Evolutionary conservation across 306 rosid species (phyloP), one percentile per base, ranked within the genome.

Genomic region (Rosa persica): DNA sequence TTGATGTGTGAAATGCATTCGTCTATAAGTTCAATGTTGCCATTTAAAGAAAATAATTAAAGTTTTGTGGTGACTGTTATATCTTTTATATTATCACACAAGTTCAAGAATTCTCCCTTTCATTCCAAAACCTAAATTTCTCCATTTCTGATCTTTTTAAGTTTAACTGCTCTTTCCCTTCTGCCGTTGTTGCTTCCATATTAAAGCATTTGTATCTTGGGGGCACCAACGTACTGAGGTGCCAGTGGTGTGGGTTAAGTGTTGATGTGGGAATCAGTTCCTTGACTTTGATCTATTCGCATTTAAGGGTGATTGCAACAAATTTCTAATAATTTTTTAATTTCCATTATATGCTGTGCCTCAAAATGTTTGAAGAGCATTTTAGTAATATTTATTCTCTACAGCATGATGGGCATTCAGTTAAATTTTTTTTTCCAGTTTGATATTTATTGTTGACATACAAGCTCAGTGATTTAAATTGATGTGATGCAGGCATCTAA

Each of bases 401-500:
- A 30, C 40, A 5, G 7, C 42, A 30, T 30, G 36, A 30, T 30
- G 36, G 36, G 36, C 36, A 30, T 30, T 30, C 36, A 30, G 36
- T 30, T 30, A 30, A 30, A 1, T 30, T 30, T 30, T 30, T 30
- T 30, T 30, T 30, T 30, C 36, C 36, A 30, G 36, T 30, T 2
- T 30, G 2, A 30, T 30, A 30, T 30, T 30, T 30, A 30, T 30
- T 30, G 36, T 64, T 30, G 39, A 42, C 52, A 52, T 17, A 54
- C 44, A 70, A 76, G 38, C 49, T 42, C 47, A 47, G 51, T 48
- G 71, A 49, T 62, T 58, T 79, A 25, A 66, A 54, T 1, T 64
- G 46, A 71, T 70, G 51, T 68, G 68, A 74, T 61, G 38, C 62
- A 40, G 43, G 72, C 62, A 55, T 76, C 73, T 62, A 42, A 42